Conservation (phyloP, 1,284 basidiomycete genomes). For the Marasmius sp. region DNA sequence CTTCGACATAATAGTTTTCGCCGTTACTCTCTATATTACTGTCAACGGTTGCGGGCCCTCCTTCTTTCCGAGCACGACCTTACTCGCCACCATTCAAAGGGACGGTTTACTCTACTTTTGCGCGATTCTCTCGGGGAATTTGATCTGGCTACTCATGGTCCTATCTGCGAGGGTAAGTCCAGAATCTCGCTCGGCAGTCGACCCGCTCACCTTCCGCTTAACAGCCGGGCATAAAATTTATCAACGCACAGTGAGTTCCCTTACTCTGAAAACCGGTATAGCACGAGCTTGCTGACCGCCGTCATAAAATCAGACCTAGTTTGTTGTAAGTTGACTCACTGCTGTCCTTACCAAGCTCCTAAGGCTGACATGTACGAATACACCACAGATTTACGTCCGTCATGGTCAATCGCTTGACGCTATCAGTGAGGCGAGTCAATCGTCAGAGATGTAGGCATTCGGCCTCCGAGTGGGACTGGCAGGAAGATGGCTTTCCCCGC, state of each 20-base stretch:
- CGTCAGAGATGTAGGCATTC: neutral
- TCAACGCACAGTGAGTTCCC: conserved; percentile 24
- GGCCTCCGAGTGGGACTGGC: neutral
- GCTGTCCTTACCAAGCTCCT: too few relatives aligned
- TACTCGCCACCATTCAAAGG: conserved; percentile 21
- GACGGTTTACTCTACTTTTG: conserved; percentile 27
- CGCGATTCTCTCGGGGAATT: conserved; percentile 25
- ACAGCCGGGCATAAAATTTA: conserved; percentile 24
- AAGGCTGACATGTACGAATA: neutral
- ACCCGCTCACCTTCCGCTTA: neutral
- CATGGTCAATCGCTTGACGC: neutral
- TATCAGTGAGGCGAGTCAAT: neutral
- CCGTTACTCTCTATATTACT: conserved; percentile 21
- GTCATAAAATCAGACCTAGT: neutral
- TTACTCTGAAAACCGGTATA: neutral
- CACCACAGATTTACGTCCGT: neutral
- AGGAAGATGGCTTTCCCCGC: too few relatives aligned
- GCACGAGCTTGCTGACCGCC: too few relatives aligned
- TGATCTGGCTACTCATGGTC: conserved; percentile 26
- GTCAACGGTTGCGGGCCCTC: conserved; percentile 2
- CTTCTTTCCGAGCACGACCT: neutral
- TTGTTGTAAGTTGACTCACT: neutral
- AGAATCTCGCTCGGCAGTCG: neutral
- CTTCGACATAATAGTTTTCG: conserved; percentile 27
- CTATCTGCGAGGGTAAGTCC: conserved; percentile 20